Evolutionary conservation across 2,329 filamentous ascomycete species (phyloP), one percentile per base, ranked within the genome.

Genomic region (Dothideomycetes sp.): DNA sequence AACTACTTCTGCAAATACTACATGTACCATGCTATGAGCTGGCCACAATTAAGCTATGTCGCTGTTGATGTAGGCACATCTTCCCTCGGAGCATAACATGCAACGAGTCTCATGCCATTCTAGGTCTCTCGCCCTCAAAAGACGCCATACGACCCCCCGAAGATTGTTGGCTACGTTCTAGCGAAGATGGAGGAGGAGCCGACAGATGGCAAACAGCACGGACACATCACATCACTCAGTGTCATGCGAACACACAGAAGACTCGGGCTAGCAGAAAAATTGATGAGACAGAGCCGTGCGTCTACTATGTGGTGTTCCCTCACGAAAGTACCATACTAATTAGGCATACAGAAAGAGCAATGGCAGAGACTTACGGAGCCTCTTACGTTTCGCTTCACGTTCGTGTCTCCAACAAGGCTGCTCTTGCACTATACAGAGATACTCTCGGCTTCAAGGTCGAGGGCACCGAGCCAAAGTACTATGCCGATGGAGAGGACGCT

Each of bases 1-100:
- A 98, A 98, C 73, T 98, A 98, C 76, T 96, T 96, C 63, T 84
- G 94, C 66, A 98, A 98, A 75, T 98, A 98, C 74, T 98, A 98
- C 70, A 79, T 98, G 57, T 98, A 98, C 75, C 91, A 98, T 66
- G 88, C 89, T 12, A 79, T 96, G 50, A 94, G 87, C 53, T 98
- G 91, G 91, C 91, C 91, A 34, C 89, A 96, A 66, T 78, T 98
- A 49, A 89, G 82, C 64, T 96, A 88, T 64, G 89, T 98, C 42
- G 91, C 91, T 52, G 87, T 98, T 53, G 89, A 96, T 62, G 67
- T 70, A 49, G 55, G 64, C 60, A 12, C 19, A 5, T 34, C 14
- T 3, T 40, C 19, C 15, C 18, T 15, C 14, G 19, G 7, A 8
- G 16, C 31, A 8, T 17, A 33, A 27, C 12, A 7, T 12, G 22